These are phyloP conservation scores for Coffea humblotiana DNA, from an alignment of 305 asterid species.

Conservation along the genomic window DNA sequence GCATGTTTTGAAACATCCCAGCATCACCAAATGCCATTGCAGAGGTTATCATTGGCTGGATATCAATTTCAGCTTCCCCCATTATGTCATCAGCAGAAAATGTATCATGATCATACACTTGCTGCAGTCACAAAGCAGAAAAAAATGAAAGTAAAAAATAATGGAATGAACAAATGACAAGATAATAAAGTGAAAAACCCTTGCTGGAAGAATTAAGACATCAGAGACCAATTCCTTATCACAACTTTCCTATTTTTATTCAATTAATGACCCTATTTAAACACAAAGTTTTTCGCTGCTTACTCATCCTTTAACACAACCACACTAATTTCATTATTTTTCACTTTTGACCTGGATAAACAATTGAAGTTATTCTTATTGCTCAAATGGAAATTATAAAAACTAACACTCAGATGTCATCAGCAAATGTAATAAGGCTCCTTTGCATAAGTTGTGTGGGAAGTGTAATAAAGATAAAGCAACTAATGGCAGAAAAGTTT, in stretches of 20 bases:
- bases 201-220: neutral
- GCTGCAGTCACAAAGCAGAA: constrained; percentile 33
- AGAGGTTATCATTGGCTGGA: constrained; percentile 93
- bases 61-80: constrained; percentile 96
- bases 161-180: neutral
- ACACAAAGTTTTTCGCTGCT: neutral
- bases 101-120: constrained; percentile 84
- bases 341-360: neutral
- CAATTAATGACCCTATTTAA: neutral
- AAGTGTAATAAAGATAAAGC: neutral
- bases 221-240: neutral
- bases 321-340: neutral
- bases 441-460: neutral
- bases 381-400: neutral
- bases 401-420: neutral
- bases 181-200: neutral
- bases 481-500: too few relatives aligned
- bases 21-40: constrained; percentile 91
- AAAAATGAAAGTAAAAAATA: neutral
- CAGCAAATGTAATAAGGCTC: too few relatives aligned
- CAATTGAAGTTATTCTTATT: neutral
- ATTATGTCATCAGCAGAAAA: constrained; percentile 92
- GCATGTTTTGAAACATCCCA: constrained; percentile 74
- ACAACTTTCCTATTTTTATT: neutral
- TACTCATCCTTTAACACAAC: neutral